Evolutionary conservation across 2,329 filamentous ascomycete species (phyloP), one percentile per base, ranked within the genome.

Genomic region (Fusarium burgessii): DNA sequence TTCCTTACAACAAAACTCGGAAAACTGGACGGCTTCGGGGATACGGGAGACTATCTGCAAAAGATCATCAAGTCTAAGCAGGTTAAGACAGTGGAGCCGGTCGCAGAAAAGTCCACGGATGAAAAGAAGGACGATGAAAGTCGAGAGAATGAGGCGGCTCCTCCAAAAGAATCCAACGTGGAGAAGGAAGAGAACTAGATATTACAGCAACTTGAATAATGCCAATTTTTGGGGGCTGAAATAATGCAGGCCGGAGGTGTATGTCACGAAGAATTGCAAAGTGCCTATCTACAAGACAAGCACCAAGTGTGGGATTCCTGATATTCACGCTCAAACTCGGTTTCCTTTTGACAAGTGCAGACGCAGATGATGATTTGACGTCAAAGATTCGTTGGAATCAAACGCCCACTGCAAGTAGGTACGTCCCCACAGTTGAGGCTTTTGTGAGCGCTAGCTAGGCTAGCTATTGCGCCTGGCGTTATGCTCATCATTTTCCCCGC

Each of bases 1-100:
- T 89, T 90, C 72, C 91, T 97, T 74, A 87, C 90, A 51, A 82
- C 86, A 2, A 91, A 90, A 72, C 86, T 97, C 10, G 86, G 89
- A 72, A 94, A 93, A 77, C 88, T 97, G 41, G 91, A 96, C 56
- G 94, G 93, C 3, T 93, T 93, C 64, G 91, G 88, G 13, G 91
- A 94, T 71, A 85, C 93, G 5, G 93, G 92, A 33, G 87, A 91
- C 38, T 86, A 90, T 68, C 85, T 98, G 8, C 81, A 90, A 15
- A 87, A 88, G 23, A 86, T 93, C 42, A 85, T 92, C 58, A 87
- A 87, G 62, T 82, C 85, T 15, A 95, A 93, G 79, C 80, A 83
- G 32, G 79, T 71, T 66, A 66, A 72, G 54, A 66, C 40, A 59
- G 71, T 70, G 51, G 68, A 60, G 43, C 55, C 55, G 23, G 47